phyloP scores from a whole-genome alignment of 192 early-diverging fungal species.

The Mortierella alpina region DNA sequence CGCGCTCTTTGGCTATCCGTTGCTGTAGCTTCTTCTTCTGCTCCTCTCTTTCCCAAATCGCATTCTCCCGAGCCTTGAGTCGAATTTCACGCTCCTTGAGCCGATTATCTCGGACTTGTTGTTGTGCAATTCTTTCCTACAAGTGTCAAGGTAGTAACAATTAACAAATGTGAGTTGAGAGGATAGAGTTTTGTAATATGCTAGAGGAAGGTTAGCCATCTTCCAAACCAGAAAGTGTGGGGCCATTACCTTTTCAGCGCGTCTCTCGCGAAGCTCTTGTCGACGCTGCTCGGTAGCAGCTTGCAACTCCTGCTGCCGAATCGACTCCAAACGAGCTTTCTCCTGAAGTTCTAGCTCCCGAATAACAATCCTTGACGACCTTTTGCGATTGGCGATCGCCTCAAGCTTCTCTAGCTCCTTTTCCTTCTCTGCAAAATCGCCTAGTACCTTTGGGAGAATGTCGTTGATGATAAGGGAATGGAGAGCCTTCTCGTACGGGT shows the following conservation, averaged over 20 bases:
- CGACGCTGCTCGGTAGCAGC: conserved; percentile 25
- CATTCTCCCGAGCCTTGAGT: conserved; percentile 53
- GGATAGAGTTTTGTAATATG: neutral
- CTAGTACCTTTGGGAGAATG: conserved; percentile 67
- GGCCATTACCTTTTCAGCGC: conserved; percentile 31
- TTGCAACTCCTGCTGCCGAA: conserved; percentile 28
- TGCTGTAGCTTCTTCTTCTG: conserved; percentile 42
- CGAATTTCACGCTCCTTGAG: conserved; percentile 46
- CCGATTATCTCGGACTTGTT: conserved; percentile 30
- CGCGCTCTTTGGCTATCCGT: conserved; percentile 51
- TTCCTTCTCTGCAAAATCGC: conserved; percentile 65
- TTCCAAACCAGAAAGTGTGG: too few relatives aligned
- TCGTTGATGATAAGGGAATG: conserved; percentile 65
- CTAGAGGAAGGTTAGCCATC: too few relatives aligned
- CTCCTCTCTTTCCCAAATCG: conserved; percentile 40
- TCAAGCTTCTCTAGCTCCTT: conserved; percentile 64
- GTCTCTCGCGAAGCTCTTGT: conserved; percentile 39
- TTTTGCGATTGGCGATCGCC: conserved; percentile 67
- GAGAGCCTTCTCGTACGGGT: conserved; percentile 67
- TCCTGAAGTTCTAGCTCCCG: conserved; percentile 68
- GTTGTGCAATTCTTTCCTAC: conserved; percentile 36
- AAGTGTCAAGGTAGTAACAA: neutral
- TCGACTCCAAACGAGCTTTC: conserved; percentile 39
- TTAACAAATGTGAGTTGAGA: neutral
- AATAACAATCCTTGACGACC: conserved; percentile 72